Conservation (phyloP, 1,284 basidiomycete genomes). For the Ganoderma sinense region DNA sequence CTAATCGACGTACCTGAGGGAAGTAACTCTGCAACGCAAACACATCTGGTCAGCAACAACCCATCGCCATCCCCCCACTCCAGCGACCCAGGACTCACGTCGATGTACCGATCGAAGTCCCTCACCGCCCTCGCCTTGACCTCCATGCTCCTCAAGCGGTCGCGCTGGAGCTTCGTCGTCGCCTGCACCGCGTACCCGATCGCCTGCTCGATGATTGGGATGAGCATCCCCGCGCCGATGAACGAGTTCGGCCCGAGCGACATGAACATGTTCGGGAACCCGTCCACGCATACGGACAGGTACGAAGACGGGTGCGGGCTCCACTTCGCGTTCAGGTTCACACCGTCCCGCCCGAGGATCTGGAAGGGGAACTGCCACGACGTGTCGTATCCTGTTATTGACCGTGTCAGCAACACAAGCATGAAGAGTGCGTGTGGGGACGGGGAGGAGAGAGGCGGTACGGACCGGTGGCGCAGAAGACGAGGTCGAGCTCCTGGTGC, state of each 20-base stretch:
- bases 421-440: not conserved
- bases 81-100: not conserved
- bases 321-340: slow-evolving; percentile 57
- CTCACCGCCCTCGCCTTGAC: slow-evolving; percentile 8
- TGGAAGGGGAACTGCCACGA: slow-evolving; percentile 58
- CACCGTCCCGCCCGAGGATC: slow-evolving; percentile 58
- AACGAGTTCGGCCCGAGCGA: slow-evolving; percentile 63
- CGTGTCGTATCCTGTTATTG: slow-evolving; percentile 57
- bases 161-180: slow-evolving; percentile 63
- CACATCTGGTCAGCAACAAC: not conserved
- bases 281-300: slow-evolving; percentile 60
- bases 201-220: slow-evolving; percentile 61
- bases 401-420: not conserved
- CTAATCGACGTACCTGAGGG: not conserved
- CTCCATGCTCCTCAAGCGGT: slow-evolving; percentile 60
- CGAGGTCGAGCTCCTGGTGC: slow-evolving; percentile 61
- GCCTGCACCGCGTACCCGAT: slow-evolving; percentile 61
- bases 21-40: slow-evolving; percentile 9
- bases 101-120: slow-evolving; percentile 15
- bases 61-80: not conserved
- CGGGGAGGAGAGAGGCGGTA: not conserved
- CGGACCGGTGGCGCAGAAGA: slow-evolving; percentile 45
- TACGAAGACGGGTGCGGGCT: slow-evolving; percentile 63
- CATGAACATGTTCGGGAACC: slow-evolving; percentile 70
- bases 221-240: slow-evolving; percentile 59